Conservation (phyloP, 2,329 filamentous ascomycete species). For the Nannizzia gypsea region DNA sequence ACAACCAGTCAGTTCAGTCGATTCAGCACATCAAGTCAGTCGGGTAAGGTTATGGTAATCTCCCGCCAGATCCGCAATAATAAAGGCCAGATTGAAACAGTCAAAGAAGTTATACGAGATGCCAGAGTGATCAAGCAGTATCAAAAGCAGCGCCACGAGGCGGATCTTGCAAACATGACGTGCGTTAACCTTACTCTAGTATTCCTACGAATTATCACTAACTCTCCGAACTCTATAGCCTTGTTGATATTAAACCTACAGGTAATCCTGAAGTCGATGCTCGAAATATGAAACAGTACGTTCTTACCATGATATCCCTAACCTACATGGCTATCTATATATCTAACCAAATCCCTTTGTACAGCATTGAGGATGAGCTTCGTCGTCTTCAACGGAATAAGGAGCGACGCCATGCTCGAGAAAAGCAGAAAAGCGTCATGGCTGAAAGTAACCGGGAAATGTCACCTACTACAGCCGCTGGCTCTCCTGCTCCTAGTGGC, state of each 20-base stretch:
- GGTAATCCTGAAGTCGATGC: conserved; percentile 56
- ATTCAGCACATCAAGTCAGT: conserved; percentile 56
- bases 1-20: conserved; percentile 67
- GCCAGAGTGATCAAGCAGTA: conserved; percentile 83
- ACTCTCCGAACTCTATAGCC: conserved; percentile 28
- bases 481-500: conserved; percentile 46
- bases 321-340: background rate
- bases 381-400: conserved; percentile 81
- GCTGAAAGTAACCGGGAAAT: conserved; percentile 26
- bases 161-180: conserved; percentile 61
- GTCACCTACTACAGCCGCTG: conserved; percentile 36
- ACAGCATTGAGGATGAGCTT: conserved; percentile 60
- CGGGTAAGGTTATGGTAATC: conserved; percentile 61
- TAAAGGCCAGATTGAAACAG: conserved; percentile 51
- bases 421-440: conserved; percentile 65
- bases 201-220: conserved; percentile 12
- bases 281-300: conserved; percentile 48
- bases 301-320: conserved; percentile 1
- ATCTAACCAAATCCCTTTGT: background rate
- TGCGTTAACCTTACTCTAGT: conserved; percentile 35
- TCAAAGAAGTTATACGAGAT: conserved; percentile 57
- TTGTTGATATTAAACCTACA: conserved; percentile 51
- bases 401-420: conserved; percentile 76
- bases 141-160: conserved; percentile 60
- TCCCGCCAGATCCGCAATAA: conserved; percentile 54